Evolutionary conservation across 2,329 filamentous ascomycete species (phyloP).

Genomic region (Xylaria sp.): DNA sequence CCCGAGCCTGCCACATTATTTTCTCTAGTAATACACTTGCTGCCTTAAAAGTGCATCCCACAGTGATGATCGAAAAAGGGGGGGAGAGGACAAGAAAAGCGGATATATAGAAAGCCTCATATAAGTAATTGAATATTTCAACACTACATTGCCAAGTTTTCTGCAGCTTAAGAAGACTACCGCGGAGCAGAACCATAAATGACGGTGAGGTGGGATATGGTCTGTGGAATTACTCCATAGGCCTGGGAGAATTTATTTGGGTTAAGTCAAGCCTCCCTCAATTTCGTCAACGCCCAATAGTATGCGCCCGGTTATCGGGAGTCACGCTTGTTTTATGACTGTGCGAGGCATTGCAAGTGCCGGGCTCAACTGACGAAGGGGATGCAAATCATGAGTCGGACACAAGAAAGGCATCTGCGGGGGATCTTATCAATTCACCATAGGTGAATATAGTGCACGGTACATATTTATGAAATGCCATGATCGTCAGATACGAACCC

Average conservation of each 20-base stretch:
- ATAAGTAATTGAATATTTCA: too few relatives aligned
- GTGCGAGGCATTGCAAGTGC: slow-evolving; percentile 10
- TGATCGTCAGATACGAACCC: not conserved
- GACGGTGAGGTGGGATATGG: not conserved
- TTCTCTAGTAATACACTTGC: too few relatives aligned
- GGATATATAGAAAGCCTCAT: too few relatives aligned
- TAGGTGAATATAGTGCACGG: slow-evolving; percentile 20
- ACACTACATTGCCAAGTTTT: not conserved
- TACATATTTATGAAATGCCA: not conserved
- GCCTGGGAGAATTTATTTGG: slow-evolving; percentile 22
- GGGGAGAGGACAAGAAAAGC: too few relatives aligned
- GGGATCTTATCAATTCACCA: not conserved
- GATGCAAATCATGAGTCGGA: not conserved
- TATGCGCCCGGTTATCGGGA: slow-evolving; percentile 21
- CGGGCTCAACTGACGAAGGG: slow-evolving; percentile 3
- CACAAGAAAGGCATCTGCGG: not conserved
- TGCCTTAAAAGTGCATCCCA: too few relatives aligned
- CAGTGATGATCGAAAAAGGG: too few relatives aligned
- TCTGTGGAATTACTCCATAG: slow-evolving; percentile 25
- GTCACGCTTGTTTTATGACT: not conserved
- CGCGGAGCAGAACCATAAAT: not conserved
- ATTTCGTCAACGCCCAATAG: slow-evolving; percentile 16
- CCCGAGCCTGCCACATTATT: too few relatives aligned
- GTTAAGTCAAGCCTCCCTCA: slow-evolving; percentile 1
- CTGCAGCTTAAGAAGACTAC: not conserved